Conservation (phyloP, 345 rosid species). For the Camelina hispida region DNA sequence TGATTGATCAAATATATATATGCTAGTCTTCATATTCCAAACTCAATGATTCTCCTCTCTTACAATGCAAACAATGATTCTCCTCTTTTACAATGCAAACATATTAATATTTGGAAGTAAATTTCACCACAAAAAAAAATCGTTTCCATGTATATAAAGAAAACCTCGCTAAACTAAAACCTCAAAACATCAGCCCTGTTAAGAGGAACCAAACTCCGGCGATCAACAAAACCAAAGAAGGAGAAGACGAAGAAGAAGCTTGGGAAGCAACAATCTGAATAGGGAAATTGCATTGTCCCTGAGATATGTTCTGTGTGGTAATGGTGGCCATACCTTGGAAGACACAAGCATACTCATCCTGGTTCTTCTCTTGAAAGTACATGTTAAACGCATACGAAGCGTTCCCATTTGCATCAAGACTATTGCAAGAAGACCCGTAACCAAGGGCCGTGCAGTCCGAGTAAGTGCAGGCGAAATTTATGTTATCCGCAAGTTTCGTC, state of each 20-base stretch:
- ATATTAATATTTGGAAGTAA: neutral
- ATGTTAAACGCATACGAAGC: constrained; percentile 75
- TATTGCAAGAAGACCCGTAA: constrained; percentile 67
- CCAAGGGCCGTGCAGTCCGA: constrained; percentile 67
- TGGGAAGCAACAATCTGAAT: constrained; percentile 57
- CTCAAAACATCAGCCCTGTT: constrained; percentile 1
- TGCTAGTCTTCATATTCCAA: too few relatives aligned
- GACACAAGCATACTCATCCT: constrained; percentile 58
- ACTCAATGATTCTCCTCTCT: too few relatives aligned
- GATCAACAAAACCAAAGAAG: constrained; percentile 25
- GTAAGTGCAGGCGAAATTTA: constrained; percentile 65
- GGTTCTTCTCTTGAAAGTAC: constrained; percentile 71
- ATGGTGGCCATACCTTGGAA: constrained; percentile 66
- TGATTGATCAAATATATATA: constrained; percentile 2
- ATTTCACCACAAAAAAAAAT: constrained; percentile 7
- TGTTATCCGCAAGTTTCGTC: constrained; percentile 65
- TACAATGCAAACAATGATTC: neutral
- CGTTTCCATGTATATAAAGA: neutral
- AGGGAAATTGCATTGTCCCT: constrained; percentile 67
- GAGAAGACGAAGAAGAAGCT: constrained; percentile 26
- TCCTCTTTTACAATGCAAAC: neutral
- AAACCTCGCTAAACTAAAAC: neutral
- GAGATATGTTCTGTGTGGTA: constrained; percentile 63
- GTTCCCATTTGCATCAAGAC: constrained; percentile 61
- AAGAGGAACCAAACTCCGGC: constrained; percentile 33